Evolutionary conservation across 306 rosid species (phyloP).

Genomic region (Arachis stenosperma): DNA sequence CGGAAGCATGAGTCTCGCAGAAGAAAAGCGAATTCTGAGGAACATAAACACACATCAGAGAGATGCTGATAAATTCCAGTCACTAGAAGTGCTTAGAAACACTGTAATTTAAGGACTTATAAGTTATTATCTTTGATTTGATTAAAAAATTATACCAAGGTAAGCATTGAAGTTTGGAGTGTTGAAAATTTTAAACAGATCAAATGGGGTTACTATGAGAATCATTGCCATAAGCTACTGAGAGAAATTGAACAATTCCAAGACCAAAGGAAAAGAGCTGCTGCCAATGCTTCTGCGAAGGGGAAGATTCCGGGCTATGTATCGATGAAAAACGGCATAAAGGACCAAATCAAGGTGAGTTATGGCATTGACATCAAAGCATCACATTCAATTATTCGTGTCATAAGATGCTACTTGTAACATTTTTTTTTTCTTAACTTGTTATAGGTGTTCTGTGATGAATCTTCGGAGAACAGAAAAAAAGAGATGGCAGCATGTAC

Average conservation of each 20-base stretch:
- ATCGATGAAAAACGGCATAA: constrained; percentile 12
- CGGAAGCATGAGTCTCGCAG: constrained; percentile 25
- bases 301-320: constrained; percentile 8
- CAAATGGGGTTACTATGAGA: background rate
- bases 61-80: constrained; percentile 16
- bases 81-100: constrained; percentile 16
- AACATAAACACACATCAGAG: constrained; percentile 1
- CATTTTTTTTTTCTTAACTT: background rate
- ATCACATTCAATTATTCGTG: background rate
- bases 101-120: constrained; percentile 20
- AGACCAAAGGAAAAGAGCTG: constrained; percentile 26
- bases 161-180: background rate
- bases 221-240: constrained; percentile 29
- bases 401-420: background rate
- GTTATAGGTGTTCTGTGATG: constrained; percentile 13
- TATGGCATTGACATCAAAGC: background rate
- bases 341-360: constrained; percentile 34
- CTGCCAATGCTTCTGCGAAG: constrained; percentile 3
- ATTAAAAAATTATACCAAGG: background rate
- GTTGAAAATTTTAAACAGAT: constrained; percentile 38
- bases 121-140: background rate
- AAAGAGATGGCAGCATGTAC: background rate
- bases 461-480: constrained; percentile 9
- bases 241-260: constrained; percentile 33
- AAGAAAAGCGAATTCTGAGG: constrained; percentile 32